Base-by-base conservation (phyloP, 1,284 basidiomycete species). In the Peniophora sp. region DNA sequence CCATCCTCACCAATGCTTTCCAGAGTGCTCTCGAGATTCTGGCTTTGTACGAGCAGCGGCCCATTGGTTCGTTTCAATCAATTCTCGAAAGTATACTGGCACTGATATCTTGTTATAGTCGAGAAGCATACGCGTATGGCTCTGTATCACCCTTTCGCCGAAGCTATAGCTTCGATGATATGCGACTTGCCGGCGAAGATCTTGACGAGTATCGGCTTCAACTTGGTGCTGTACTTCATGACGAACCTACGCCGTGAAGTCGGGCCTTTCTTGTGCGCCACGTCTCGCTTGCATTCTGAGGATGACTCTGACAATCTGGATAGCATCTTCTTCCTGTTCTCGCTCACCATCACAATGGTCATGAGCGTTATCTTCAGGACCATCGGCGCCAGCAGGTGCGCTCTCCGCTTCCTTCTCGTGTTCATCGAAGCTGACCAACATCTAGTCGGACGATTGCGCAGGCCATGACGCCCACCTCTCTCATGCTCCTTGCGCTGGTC, bases 181-280 rank as follows among this genome's bases (percentile, higher is more conserved):
- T 79, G 81, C 39, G 83, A 84, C 52, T 62, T 83, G 18, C 83
- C 83, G 0, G 68, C 81, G 48, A 73, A 74, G 37, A 41, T 41
- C 15, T 8, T 41, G 18, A 41, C 37, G 5, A 17, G 37, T 15
- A n/a, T 41, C 37, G 15, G n/a, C 37, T 82, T 76, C 58, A 61
- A 63, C 41, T 62, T 81, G 46, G 66, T 84, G 32, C 57, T 83
- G 9, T 85, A 84, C 60, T 83, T 81, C 49, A 65, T 83, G 67
- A 62, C 64, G 44, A 68, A 72, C 47, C 62, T 73, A 8, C 66
- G 68, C 24, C 61, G 69, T 32, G 58, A 60, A 23, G 63, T 68
- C 0, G 46, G 44, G 3, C 50, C 62, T n/a, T 66, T 65, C 62
- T 67, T 66, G 59, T 32, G 12, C 5, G 27, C 12, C 27, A 12